Evolutionary conservation across 2,329 filamentous ascomycete species (phyloP).

Genomic region (Diaporthe amygdali): DNA sequence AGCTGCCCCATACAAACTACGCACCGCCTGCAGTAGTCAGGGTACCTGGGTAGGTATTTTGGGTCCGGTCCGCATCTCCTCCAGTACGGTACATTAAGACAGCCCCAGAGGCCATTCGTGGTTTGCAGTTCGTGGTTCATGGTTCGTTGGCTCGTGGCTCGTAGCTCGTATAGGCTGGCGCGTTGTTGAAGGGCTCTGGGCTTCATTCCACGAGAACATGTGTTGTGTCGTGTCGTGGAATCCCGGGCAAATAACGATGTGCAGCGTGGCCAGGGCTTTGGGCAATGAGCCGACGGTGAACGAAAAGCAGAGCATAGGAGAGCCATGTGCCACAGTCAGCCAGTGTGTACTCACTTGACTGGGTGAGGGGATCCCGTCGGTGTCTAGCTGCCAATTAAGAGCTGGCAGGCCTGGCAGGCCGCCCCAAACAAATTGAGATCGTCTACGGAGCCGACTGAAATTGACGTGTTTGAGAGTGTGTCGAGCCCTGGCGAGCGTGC

Average conservation of each 20-base stretch:
- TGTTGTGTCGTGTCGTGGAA: neutral
- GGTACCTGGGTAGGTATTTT: neutral
- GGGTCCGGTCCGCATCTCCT: neutral
- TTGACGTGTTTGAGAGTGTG: neutral
- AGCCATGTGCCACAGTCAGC: neutral
- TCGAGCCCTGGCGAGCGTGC: neutral
- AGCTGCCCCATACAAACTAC: neutral
- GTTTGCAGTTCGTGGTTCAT: neutral
- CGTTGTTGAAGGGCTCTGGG: neutral
- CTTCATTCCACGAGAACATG: neutral
- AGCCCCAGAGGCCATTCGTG: neutral
- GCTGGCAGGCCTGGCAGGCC: neutral
- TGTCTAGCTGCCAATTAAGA: neutral
- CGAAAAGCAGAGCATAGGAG: neutral
- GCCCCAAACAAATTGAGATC: slow-evolving; percentile 14
- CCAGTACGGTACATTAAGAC: no score
- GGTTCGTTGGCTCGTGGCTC: neutral
- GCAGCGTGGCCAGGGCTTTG: neutral
- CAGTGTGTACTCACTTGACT: neutral
- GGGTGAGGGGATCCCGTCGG: neutral
- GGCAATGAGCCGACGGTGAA: slow-evolving; percentile 1
- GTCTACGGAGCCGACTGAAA: neutral
- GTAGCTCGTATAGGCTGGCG: neutral
- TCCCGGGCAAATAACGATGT: slow-evolving; percentile 9
- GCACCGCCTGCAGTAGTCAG: neutral